Base-by-base conservation (phyloP, 371 early-diverging fungal genomes). In the Polyrhizophydium stewartii region DNA sequence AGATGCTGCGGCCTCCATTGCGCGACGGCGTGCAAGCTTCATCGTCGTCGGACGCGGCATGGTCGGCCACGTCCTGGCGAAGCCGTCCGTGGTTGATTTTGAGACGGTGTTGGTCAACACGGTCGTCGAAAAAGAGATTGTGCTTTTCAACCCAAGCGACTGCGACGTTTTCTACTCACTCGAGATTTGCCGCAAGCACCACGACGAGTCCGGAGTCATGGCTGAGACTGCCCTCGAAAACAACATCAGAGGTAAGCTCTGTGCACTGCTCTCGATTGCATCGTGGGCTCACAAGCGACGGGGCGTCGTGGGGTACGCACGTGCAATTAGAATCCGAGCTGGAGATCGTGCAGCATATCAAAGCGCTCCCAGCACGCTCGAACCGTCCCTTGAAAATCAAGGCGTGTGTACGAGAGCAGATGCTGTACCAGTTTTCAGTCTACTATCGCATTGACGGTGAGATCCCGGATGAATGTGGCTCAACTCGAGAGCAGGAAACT, bases 41-140 rank as follows among this genome's bases (percentile, higher is more conserved):
- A 62, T 66, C 1, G 66, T 78, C n/a, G 60, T 70, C 30, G 78
- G 76, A 7, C 64, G 62, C 24, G 76, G 72, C 19, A 63, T 64
- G 6, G 19, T 58, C 49, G 76, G 76, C 12, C 7, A 28, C 6
- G 49, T 78, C 3, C 24, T 37, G 0, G 62, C 70, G 21, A 51
- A 64, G 35, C 70, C 72, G 28, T 22, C 61, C 7, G 16, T 57
- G 7, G 35, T 78, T 16, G 72, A 75, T 35, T 72, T 78, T 56
- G 69, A 56, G 28, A 66, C 73, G 21, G 62, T 73, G 25, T 68
- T 78, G 19, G 71, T 78, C 2, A 74, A 75, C 65, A 68, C 75
- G 1, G 50, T 67, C 27, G 60, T 64, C 9, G 78, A 78, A 49
- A 55, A 58, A 46, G 78, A 78, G 28, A 63, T 78, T 21, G 38